These are phyloP conservation scores for Parastagonospora avenae DNA, from an alignment of 2,329 filamentous ascomycete genomes.

Conservation along the genomic window DNA sequence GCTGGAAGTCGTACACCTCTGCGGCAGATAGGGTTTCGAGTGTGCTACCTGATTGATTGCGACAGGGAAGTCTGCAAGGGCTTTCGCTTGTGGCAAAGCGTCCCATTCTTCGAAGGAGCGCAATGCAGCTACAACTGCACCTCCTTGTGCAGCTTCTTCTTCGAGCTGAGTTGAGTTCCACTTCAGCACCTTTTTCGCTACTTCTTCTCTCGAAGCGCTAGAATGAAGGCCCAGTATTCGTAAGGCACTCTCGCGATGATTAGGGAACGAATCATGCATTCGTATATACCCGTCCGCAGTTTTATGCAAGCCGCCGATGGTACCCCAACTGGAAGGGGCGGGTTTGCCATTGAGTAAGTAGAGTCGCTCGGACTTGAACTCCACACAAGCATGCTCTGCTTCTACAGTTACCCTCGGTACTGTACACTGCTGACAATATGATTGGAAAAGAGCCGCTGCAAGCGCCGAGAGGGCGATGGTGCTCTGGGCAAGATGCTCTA, in stretches of 20 bases:
- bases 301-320: constrained; percentile 59
- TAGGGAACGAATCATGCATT: constrained; percentile 60
- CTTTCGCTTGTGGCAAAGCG: constrained; percentile 52
- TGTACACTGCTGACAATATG: constrained; percentile 32
- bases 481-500: constrained; percentile 59
- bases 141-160: constrained; percentile 46
- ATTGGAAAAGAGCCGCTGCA: constrained; percentile 54
- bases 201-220: constrained; percentile 45
- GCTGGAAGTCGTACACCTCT: neutral
- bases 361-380: constrained; percentile 61
- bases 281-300: constrained; percentile 59
- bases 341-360: constrained; percentile 52
- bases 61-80: constrained; percentile 55
- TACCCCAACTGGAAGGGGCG: constrained; percentile 44
- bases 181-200: constrained; percentile 44
- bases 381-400: constrained; percentile 54
- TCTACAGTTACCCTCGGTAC: constrained; percentile 52
- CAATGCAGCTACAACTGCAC: constrained; percentile 56
- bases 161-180: constrained; percentile 59
- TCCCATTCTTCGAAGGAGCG: constrained; percentile 61
- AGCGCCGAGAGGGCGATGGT: constrained; percentile 59
- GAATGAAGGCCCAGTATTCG: constrained; percentile 50
- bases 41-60: constrained; percentile 44
- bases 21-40: constrained; percentile 11
- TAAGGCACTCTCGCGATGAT: constrained; percentile 55